Percentiles rank a stretch among this genome's conserved stretches.
These are phyloP conservation scores for Aspergillus vadensis DNA, from an alignment of 2,329 filamentous ascomycete genomes.

Conservation along the genomic window DNA sequence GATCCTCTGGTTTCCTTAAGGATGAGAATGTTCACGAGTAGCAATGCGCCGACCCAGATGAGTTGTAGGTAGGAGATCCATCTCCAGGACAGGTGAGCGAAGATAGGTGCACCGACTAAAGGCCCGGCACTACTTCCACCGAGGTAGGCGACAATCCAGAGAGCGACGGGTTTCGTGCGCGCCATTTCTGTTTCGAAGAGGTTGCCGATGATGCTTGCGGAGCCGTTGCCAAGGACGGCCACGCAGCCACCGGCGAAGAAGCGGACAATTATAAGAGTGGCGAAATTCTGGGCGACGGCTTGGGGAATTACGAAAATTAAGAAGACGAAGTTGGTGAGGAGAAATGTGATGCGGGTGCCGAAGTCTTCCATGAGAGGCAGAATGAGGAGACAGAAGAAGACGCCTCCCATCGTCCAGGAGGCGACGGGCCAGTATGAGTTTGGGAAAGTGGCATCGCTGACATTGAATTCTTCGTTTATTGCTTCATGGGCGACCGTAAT, in stretches of 20 bases:
- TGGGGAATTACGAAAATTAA: slow-evolving; percentile 48
- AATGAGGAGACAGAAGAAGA: slow-evolving; percentile 21
- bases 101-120: slow-evolving; percentile 45
- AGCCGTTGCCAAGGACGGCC: slow-evolving; percentile 43
- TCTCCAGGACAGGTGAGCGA: slow-evolving; percentile 22
- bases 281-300: slow-evolving; percentile 49
- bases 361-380: slow-evolving; percentile 26
- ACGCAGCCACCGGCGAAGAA: slow-evolving; percentile 49
- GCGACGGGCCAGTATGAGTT: slow-evolving; percentile 26
- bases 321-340: slow-evolving; percentile 41
- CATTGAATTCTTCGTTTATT: slow-evolving; percentile 18
- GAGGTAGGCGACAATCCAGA: slow-evolving; percentile 47
- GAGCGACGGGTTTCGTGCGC: slow-evolving; percentile 42
- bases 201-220: slow-evolving; percentile 35
- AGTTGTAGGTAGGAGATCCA: slow-evolving; percentile 37
- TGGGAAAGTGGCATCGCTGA: slow-evolving; percentile 19
- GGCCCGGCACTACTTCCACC: slow-evolving; percentile 49
- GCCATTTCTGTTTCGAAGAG: slow-evolving; percentile 34
- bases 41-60: slow-evolving; percentile 40
- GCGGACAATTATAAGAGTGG: slow-evolving; percentile 47
- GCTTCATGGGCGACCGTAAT: slow-evolving; percentile 22
- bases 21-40: slow-evolving; percentile 44
- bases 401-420: slow-evolving; percentile 23
- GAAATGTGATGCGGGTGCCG: slow-evolving; percentile 40
- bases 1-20: slow-evolving; percentile 46